phyloP scores from a whole-genome alignment of 805 yeast genomes.

The Priceomyces carsonii region DNA sequence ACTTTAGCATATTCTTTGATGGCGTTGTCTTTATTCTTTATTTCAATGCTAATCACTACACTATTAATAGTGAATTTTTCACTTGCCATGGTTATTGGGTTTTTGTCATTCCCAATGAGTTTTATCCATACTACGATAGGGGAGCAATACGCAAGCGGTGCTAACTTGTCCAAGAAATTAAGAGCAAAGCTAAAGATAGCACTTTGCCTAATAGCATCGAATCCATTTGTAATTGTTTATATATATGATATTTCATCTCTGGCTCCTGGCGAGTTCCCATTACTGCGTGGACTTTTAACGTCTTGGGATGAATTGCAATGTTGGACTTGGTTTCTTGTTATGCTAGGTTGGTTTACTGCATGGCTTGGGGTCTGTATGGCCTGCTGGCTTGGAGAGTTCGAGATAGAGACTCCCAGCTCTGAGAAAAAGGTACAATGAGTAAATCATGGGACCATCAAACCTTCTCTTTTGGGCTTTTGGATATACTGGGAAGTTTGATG shows the following conservation, averaged over 20 bases:
- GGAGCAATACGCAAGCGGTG: conserved; percentile 1
- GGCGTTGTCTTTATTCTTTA: conserved; percentile 53
- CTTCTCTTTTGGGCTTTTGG: too few species aligned
- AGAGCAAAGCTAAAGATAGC: conserved; percentile 22
- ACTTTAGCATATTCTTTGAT: conserved; percentile 26
- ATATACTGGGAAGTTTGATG: too few species aligned
- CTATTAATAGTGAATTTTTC: conserved; percentile 83
- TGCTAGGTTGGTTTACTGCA: conserved; percentile 78
- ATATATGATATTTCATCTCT: conserved; percentile 29
- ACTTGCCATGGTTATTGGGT: conserved; percentile 69
- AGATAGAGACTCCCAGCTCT: conserved; percentile 1
- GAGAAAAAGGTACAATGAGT: conserved; percentile 2
- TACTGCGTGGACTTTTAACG: conserved; percentile 54
- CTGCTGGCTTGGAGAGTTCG: conserved; percentile 31
- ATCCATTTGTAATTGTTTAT: conserved; percentile 47
- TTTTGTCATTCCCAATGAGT: conserved; percentile 74
- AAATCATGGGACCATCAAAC: too few species aligned
- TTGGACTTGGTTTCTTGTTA: conserved; percentile 82
- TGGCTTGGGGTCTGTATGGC: conserved; percentile 54
- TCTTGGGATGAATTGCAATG: conserved; percentile 71
- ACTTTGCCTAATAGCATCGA: conserved; percentile 43
- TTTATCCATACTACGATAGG: conserved; percentile 47
- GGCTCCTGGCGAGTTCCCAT: conserved; percentile 29
- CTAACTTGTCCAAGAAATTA: not conserved
- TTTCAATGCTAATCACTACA: conserved; percentile 70